Evolutionary conservation across 225 moss, liverwort and hornwort genomes (phyloP).

Genomic region (Ulota crispa): DNA sequence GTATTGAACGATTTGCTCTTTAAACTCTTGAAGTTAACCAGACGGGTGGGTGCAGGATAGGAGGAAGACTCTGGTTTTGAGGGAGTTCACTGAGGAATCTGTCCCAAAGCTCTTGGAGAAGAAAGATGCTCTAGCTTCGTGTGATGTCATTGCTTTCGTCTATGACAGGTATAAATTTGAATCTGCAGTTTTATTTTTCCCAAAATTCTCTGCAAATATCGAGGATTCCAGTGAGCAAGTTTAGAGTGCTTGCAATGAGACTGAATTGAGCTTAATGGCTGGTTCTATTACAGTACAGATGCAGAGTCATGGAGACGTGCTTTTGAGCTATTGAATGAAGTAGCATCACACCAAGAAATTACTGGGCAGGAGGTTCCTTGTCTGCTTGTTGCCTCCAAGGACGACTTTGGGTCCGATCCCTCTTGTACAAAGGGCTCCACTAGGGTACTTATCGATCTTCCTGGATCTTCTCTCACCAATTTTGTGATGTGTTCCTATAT

Average conservation of each 20-base stretch:
- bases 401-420: slow-evolving; percentile 76
- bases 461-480: neutral
- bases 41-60: slow-evolving; percentile 44
- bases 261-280: slow-evolving; percentile 20
- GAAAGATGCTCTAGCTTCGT: slow-evolving; percentile 77
- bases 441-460: slow-evolving; percentile 45
- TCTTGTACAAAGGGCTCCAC: slow-evolving; percentile 76
- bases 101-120: slow-evolving; percentile 65
- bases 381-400: slow-evolving; percentile 78
- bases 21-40: neutral
- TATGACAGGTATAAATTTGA: slow-evolving; percentile 64
- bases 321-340: slow-evolving; percentile 65
- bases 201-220: neutral
- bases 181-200: neutral
- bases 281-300: slow-evolving; percentile 56
- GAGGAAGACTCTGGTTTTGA: slow-evolving; percentile 69
- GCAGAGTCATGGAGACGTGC: slow-evolving; percentile 77
- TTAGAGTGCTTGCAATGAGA: neutral
- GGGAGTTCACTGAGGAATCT: slow-evolving; percentile 73
- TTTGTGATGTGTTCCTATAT: neutral
- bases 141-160: slow-evolving; percentile 94
- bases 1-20: neutral
- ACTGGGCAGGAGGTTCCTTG: slow-evolving; percentile 85
- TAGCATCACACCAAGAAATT: slow-evolving; percentile 75
- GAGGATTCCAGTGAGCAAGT: neutral